Base-by-base conservation (phyloP, 2,329 filamentous ascomycete genomes). In the Aureobasidium musti region DNA sequence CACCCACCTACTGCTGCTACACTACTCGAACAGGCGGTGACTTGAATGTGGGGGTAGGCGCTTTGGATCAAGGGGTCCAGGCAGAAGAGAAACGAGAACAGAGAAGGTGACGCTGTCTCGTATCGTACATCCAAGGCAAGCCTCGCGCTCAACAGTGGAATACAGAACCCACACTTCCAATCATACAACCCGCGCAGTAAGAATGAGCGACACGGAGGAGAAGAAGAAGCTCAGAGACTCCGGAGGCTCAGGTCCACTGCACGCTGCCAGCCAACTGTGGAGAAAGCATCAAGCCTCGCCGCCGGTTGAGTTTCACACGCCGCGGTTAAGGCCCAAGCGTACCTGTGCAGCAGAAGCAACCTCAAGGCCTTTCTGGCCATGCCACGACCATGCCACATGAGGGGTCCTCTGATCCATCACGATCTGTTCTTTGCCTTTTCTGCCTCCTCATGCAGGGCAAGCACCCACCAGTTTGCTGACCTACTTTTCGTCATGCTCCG, bases 51-150 rank as follows among this genome's bases (percentile, higher is more conserved):
- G 61, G 49, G 47, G 61, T 23, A 35, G 61, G 61, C 43, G 49
- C 61, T 64, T 53, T 53, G 37, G 61, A 49, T 66, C 52, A 66
- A 57, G 52, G 65, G 65, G 65, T 67, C 61, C 61, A 64, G 61
- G 47, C 50, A 54, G 19, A 35, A 52, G 47, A 53, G 35, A 13
- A 28, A 19, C 28, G 37, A 11, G 19, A 33, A 64, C 23, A 35
- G 49, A 43, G 45, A 52, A 21, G 28, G 41, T 37, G 41, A 13
- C 23, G 26, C 21, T 35, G 57, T 33, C 59, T 63, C 61, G 37
- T 45, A 37, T 30, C 47, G 61, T 49, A 54, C 47, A 53, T 45
- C 35, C 28, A 64, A 52, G 59, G 45, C 59, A 63, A 33, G 45
- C 26, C 45, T 63, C 26, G n/a, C 61, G 49, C 61, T 49, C 61